Evolutionary conservation across 805 yeast species (phyloP).

Genomic region (Wickerhamomyces hampshirensis): DNA sequence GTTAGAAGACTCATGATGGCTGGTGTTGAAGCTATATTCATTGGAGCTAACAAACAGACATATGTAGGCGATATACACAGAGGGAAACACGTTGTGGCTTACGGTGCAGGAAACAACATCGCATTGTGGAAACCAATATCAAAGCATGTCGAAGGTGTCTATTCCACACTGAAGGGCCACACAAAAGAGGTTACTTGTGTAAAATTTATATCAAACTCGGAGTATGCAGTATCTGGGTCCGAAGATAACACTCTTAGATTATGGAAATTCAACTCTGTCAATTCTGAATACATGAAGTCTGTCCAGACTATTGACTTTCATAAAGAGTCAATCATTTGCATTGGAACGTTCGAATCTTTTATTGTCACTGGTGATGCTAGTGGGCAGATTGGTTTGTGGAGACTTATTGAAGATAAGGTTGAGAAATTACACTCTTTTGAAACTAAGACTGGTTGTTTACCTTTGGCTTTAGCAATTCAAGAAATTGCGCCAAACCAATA

Average conservation of each 20-base stretch:
- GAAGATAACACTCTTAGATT: constrained; percentile 61
- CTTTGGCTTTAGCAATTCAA: constrained; percentile 35
- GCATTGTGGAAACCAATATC: constrained; percentile 67
- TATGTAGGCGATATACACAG: constrained; percentile 50
- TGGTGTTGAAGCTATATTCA: constrained; percentile 49
- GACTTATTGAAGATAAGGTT: constrained; percentile 21
- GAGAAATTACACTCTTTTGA: constrained; percentile 28
- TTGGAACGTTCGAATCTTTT: constrained; percentile 36
- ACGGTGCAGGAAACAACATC: constrained; percentile 61
- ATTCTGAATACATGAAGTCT: constrained; percentile 15
- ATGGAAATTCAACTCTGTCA: constrained; percentile 41
- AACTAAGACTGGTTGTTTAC: constrained; percentile 45
- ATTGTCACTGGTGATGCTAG: constrained; percentile 61
- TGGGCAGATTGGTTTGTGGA: constrained; percentile 56
- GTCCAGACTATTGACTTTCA: constrained; percentile 36
- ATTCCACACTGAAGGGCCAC: constrained; percentile 56
- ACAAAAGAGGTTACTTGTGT: constrained; percentile 62
- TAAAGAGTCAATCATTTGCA: constrained; percentile 46
- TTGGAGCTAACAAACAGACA: constrained; percentile 69
- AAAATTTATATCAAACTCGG: constrained; percentile 43
- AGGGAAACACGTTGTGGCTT: constrained; percentile 46
- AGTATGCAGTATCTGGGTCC: constrained; percentile 52
- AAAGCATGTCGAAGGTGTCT: constrained; percentile 39
- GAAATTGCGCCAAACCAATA: constrained; percentile 30
- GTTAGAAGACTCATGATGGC: too few relatives aligned